Evolutionary conservation across 2,329 filamentous ascomycete genomes (phyloP), one percentile per base, ranked within the genome.

Genomic region (Dactylella cylindrospora): DNA sequence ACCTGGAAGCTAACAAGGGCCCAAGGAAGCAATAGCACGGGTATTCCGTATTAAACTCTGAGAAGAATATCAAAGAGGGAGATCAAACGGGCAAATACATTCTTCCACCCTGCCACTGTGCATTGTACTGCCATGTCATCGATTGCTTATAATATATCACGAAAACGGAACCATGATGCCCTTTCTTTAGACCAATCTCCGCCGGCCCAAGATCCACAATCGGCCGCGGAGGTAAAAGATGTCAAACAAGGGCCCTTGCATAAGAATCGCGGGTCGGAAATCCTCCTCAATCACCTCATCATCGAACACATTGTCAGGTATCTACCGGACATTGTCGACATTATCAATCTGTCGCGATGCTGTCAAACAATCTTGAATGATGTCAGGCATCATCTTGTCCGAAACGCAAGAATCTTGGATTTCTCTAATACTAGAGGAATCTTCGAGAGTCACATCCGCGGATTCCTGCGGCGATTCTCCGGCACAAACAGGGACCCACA

Each of bases 291-390:
- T 25, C 55, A 61, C 22, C 47, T 61, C 28, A 49, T 53, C 19
- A 39, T 61, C 55, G 55, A 61, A 33, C 31, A 53, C 13, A 61
- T 61, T 22, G 47, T 49, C 28, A 61, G 36, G 23, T 44, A 61
- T 20, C 55, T 61, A 2, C 55, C 55, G 5, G 41, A 61, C 33
- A 49, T 61, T 10, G 46, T 61, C n/a, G 55, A 61, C 29, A 61
- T 61, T 23, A 49, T 49, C 25, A 43, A 61, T 12, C 29, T 61
- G 5, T 41, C 47, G 12, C 40, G 41, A 26, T 47, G 47, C 13
- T 53, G 55, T 19, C 23, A 36, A 10, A 36, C 35, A 10, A 43
- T 53, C 13, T 23, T 43, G 2, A 38, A 9, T 33, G 47, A 61
- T 20, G 47, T 49, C 31, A 53, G 44, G 23, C 43, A 61, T 26